Evolutionary conservation across 2,329 filamentous ascomycete genomes (phyloP), one percentile per base, ranked within the genome.

Genomic region (Metarhizium brunneum): DNA sequence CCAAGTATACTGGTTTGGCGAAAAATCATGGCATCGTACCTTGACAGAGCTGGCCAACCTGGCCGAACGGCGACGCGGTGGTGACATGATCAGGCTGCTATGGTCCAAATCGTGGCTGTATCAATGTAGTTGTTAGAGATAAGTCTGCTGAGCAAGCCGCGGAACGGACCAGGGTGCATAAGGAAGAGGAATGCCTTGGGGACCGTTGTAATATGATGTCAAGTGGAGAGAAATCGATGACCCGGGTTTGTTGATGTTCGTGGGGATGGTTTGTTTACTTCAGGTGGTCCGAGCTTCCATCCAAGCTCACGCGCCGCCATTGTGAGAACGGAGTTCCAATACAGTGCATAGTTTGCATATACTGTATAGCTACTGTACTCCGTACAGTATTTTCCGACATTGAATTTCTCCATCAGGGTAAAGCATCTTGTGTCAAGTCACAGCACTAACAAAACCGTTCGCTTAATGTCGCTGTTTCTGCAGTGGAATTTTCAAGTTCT

Each of bases 31-130:
- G n/a, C 54, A 54, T 47, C 60, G 62, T 65, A 74, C 72, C 71
- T 73, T 74, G 20, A 59, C 60, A 47, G 65, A 62, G 59, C 64
- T 65, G 54, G 73, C 73, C 65, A 76, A 66, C 61, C 73, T 71
- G 61, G 73, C 73, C 54, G 73, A 76, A 57, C 73, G 72, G 63
- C 73, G 73, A 64, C 72, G 72, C 56, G 72, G 70, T 53, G 70
- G 70, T 54, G 72, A 69, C 70, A 74, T 75, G 58, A 50, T 68
- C 51, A 48, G 29, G 40, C 42, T 36, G 11, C n/a, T 10, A 2
- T 7, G 45, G 8, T 48, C 8, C 45, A 29, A 48, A 30, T 3
- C 18, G 45, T 6, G 18, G 29, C 42, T 14, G 29, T 42, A 30
- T 53, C 16, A 20, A 53, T 35, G 40, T 14, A 10, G 14, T 20